Base-by-base conservation (phyloP, 2,329 filamentous ascomycete species). In the Boeremia lycopersici region DNA sequence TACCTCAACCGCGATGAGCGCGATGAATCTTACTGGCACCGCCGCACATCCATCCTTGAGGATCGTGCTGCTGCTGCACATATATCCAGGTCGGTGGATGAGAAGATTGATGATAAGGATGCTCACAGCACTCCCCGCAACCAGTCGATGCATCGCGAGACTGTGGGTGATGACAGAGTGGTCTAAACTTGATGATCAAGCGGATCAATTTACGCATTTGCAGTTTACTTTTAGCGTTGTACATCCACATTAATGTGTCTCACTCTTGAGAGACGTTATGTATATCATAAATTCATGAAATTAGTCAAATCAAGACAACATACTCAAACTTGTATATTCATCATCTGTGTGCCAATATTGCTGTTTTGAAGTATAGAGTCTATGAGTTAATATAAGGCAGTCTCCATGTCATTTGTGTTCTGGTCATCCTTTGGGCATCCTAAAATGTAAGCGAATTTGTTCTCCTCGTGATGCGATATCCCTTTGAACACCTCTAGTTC, bases 1-100 rank as follows among this genome's bases (percentile, higher is more conserved):
- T 73, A 73, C 36, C 52, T 73, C 19, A 63, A 60, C 50, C 63
- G 71, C 31, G 65, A 66, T 19, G 64, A 64, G 35, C 67, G 70
- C 28, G 71, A 73, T 31, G 49, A 60, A 17, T 48, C 58, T 9
- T 71, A 67, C 57, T 71, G 68, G 67, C 53, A 68, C 31, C 57
- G 62, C 31, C 64, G 63, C 25, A 51, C 61, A 12, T 68, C 65
- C 30, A 58, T 61, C 11, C 17, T 67, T 4, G 64, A 58, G 15
- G 53, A 56, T 48, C 53, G 38, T 31, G 53, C 48, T 30, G 38
- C 39, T 46, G 55, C 38, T 23, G 54, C 53, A 3, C 48, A 48
- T 17, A 12, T 50, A 6, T 52, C 52, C 9, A 56, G 47, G n/a
- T 59, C 56, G 9, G 40, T 62, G 7, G 57, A 61, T 11, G 61